Conservation (phyloP, 805 yeast species). For the Saccharomycopsis vini region DNA sequence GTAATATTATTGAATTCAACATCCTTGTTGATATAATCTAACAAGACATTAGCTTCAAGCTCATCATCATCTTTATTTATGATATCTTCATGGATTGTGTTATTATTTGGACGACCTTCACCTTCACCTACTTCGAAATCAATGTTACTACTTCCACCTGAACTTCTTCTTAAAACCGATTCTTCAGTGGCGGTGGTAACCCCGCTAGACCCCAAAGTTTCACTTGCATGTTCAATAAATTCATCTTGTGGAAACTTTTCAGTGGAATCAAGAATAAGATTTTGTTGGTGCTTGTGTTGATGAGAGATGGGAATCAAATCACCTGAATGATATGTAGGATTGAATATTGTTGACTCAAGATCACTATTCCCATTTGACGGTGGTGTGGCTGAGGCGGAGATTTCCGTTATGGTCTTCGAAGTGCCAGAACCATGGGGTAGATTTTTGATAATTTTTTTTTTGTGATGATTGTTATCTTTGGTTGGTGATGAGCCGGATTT, state of each 20-base stretch:
- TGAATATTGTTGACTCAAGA: too few relatives aligned
- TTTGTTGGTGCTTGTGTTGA: too few relatives aligned
- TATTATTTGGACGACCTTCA: conserved; percentile 7
- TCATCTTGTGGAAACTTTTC: conserved; percentile 9
- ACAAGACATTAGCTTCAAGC: conserved; percentile 18
- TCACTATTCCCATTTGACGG: too few relatives aligned
- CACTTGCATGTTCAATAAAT: conserved; percentile 7
- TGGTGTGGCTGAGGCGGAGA: too few relatives aligned
- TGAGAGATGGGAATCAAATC: too few relatives aligned
- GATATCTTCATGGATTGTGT: conserved; percentile 19
- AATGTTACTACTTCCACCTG: neutral
- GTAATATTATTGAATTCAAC: conserved; percentile 10
- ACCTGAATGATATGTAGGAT: too few relatives aligned
- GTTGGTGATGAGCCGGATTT: neutral
- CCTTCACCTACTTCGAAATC: conserved; percentile 1
- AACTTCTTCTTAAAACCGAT: neutral
- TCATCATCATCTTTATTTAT: conserved; percentile 19
- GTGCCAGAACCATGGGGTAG: neutral
- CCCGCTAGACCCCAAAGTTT: neutral
- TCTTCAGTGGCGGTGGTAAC: neutral
- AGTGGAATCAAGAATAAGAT: neutral
- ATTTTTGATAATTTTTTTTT: too few relatives aligned
- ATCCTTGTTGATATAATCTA: conserved; percentile 17
- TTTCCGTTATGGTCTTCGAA: neutral
- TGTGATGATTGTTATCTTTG: too few relatives aligned